Evolutionary conservation across 129 eudicot species (phyloP).

Genomic region (Heracleum sosnowskyi): DNA sequence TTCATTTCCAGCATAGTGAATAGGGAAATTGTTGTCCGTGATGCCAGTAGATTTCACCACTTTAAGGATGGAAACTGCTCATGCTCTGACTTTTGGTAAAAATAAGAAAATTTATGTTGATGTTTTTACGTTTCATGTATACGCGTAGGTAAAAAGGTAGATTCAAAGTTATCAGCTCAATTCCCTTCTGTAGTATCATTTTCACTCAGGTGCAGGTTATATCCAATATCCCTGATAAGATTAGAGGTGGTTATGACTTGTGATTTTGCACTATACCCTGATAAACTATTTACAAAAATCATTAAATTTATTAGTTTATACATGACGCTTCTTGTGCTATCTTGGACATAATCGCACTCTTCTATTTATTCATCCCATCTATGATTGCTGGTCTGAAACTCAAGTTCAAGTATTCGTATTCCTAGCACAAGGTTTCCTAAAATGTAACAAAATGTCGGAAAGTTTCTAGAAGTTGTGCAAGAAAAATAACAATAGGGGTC

Average conservation of each 20-base stretch:
- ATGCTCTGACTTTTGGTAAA: slow-evolving; percentile 79
- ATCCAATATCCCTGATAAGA: no score
- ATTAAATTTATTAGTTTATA: no score
- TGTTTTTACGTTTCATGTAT: neutral
- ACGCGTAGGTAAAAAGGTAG: neutral
- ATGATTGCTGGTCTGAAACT: neutral
- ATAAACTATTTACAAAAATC: no score
- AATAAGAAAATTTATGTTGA: neutral
- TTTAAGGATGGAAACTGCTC: slow-evolving; percentile 78
- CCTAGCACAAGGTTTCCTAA: neutral
- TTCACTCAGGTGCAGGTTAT: neutral
- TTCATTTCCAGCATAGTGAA: slow-evolving; percentile 37
- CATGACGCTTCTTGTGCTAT: neutral
- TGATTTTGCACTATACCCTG: neutral
- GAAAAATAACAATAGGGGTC: neutral
- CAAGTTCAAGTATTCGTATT: no score
- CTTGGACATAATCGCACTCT: neutral
- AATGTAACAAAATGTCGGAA: neutral
- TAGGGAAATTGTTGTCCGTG: slow-evolving; percentile 67
- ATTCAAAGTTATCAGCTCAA: neutral
- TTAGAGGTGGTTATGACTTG: no score
- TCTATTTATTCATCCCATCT: neutral
- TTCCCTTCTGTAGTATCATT: neutral
- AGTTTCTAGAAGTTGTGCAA: neutral
- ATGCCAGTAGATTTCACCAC: slow-evolving; percentile 80